A percentile compares a stretch with the other conserved stretches of the same genome.
These are phyloP conservation scores for Cudoniella acicularis DNA, from an alignment of 495 filamentous ascomycete species.

Conservation along the genomic window DNA sequence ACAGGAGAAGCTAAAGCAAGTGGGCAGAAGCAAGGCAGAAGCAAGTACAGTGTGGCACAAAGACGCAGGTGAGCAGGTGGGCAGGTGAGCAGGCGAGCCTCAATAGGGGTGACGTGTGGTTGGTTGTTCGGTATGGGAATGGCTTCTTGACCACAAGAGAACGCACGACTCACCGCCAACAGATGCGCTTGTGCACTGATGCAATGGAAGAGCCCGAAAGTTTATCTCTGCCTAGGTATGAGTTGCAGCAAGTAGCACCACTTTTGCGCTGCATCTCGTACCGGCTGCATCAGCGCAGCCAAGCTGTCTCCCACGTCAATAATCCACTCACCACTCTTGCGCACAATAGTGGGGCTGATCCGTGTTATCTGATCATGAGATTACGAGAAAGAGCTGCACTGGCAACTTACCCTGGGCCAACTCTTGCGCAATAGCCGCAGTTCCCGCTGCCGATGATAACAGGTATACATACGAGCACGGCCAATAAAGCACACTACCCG, in stretches of 20 bases:
- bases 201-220: too few relatives aligned
- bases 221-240: too few relatives aligned
- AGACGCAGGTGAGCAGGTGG: too few relatives aligned
- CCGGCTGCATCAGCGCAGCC: not conserved
- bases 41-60: not conserved
- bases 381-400: conserved; percentile 9
- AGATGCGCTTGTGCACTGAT: too few relatives aligned
- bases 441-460: not conserved
- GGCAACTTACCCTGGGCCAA: not conserved
- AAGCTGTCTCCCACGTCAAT: not conserved
- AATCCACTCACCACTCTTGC: not conserved
- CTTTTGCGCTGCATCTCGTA: not conserved
- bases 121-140: too few relatives aligned
- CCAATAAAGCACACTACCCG: too few relatives aligned
- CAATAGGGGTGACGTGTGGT: not conserved
- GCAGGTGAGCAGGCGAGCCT: too few relatives aligned
- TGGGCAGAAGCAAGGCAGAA: not conserved
- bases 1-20: not conserved
- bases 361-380: conserved; percentile 20
- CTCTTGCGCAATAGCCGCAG: not conserved
- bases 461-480: too few relatives aligned
- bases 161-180: too few relatives aligned
- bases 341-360: conserved; percentile 7
- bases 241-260: not conserved
- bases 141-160: too few relatives aligned